Conservation (phyloP, 352 stramenopile genomes). For the Globisporangium okanoganense region DNA sequence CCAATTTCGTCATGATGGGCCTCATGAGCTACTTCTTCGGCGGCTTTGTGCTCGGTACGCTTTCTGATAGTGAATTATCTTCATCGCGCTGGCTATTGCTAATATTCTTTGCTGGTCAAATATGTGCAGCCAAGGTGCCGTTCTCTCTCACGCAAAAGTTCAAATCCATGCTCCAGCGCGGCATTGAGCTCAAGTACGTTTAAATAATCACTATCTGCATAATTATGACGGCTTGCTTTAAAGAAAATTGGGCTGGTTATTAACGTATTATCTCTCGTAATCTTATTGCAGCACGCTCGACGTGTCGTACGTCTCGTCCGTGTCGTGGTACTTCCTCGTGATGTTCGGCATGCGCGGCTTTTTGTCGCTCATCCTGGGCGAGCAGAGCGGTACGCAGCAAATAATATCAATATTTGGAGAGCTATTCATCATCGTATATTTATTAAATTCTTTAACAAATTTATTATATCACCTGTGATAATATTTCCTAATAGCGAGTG, state of each 20-base stretch:
- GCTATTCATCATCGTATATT: not conserved
- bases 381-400: conserved; percentile 65
- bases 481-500: conserved; percentile 40
- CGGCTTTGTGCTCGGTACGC: conserved; percentile 93
- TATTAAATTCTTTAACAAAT: not conserved
- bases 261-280: not conserved
- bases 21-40: conserved; percentile 98
- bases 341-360: conserved; percentile 98
- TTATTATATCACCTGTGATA: not conserved
- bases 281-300: conserved; percentile 85
- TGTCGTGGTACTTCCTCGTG: conserved; percentile 99
- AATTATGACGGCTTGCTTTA: not conserved
- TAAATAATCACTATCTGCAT: not conserved
- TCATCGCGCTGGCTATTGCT: no score
- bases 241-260: not conserved
- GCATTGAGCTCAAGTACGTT: conserved; percentile 91
- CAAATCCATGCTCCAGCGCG: conserved; percentile 97
- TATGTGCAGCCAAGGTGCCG: conserved; percentile 93
- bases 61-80: no score
- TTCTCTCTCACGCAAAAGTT: conserved; percentile 98
- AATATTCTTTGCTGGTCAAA: no score
- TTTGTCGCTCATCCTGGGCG: conserved; percentile 94
- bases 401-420: not conserved
- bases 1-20: conserved; percentile 99
- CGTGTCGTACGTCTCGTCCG: conserved; percentile 96